Base-by-base conservation (phyloP, 1,284 basidiomycete genomes). In the Leccinum pachyderme region DNA sequence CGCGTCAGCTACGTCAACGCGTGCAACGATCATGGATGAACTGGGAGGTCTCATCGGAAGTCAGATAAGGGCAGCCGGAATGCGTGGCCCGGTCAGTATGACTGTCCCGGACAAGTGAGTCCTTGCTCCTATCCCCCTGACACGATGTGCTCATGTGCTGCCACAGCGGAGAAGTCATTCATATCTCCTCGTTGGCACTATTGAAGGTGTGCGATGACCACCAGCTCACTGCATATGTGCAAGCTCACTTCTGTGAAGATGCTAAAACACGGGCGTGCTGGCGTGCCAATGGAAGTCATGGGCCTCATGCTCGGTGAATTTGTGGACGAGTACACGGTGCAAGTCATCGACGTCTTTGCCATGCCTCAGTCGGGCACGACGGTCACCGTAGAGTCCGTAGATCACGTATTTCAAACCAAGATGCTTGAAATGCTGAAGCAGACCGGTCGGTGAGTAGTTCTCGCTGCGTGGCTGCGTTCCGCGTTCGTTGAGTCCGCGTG, bases 391-490 rank as follows among this genome's bases (percentile, higher is more conserved):
- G 96, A 99, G 75, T 97, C 96, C 12, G 97, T 99, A 3, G 97
- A 99, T 74, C 95, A 98, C 63, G 97, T 99, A 33, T 99, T 99
- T 77, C 97, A 99, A 74, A 91, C 88, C 15, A 98, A 91, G 75
- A 99, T 99, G 97, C 80, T 98, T 58, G 97, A 99, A 62, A 99
- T 99, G 95, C 77, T 99, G 66, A 99, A 99, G 75, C 97, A 99
- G 78, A 99, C 97, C 2, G 97, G 97, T 57, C 79, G 95, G 93
- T 93, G 66, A 68, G 59, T 46, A 35, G 25, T 47, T 44, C 41
- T 51, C 46, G 41, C 43, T 39, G 48, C 28, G 39, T 37, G 27
- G 15, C 1, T 53, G 51, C 27, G 24, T 25, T 28, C 47, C n/a
- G 47, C 45, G 43, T 59, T 46, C 24, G 33, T 33, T 45, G 52